Conservation (phyloP, 2,329 filamentous ascomycete species). For the Neonectria faginata region DNA sequence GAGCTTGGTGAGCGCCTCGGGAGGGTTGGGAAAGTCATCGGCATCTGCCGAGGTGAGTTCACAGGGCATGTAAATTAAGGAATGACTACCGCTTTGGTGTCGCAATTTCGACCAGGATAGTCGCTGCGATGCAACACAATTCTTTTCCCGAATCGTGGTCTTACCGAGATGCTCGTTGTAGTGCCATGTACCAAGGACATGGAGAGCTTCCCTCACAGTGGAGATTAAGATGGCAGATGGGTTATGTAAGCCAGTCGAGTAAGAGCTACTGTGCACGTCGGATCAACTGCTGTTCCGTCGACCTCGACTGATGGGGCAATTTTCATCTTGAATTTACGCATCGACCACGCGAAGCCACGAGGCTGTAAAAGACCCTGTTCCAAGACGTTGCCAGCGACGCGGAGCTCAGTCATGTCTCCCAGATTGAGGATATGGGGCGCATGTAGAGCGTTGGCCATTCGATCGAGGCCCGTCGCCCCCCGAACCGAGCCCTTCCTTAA, state of each 20-base stretch:
- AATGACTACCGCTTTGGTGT: background rate
- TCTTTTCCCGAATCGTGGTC: background rate
- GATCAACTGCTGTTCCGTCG: slow-evolving; percentile 41
- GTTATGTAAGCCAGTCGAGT: slow-evolving; percentile 37
- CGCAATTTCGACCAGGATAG: background rate
- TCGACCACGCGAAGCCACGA: slow-evolving; percentile 41
- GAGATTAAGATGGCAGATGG: background rate
- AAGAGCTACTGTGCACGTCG: slow-evolving; percentile 15
- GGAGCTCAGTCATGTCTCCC: slow-evolving; percentile 50
- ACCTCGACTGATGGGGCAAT: slow-evolving; percentile 38
- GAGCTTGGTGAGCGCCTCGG: background rate
- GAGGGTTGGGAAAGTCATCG: background rate
- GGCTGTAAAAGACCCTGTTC: slow-evolving; percentile 39
- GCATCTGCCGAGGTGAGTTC: slow-evolving; percentile 5
- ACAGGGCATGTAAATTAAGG: background rate
- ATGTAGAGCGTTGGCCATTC: slow-evolving; percentile 50
- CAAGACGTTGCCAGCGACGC: slow-evolving; percentile 44
- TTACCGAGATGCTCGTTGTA: slow-evolving; percentile 16
- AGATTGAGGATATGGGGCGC: slow-evolving; percentile 50
- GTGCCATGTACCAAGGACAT: background rate
- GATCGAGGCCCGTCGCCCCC: slow-evolving; percentile 44
- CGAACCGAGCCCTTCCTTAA: slow-evolving; percentile 40
- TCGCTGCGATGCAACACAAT: slow-evolving; percentile 3
- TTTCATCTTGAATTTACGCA: slow-evolving; percentile 43
- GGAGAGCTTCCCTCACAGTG: background rate